phyloP scores from a whole-genome alignment of 495 filamentous ascomycete genomes.

The Xylaria flabelliformis region DNA sequence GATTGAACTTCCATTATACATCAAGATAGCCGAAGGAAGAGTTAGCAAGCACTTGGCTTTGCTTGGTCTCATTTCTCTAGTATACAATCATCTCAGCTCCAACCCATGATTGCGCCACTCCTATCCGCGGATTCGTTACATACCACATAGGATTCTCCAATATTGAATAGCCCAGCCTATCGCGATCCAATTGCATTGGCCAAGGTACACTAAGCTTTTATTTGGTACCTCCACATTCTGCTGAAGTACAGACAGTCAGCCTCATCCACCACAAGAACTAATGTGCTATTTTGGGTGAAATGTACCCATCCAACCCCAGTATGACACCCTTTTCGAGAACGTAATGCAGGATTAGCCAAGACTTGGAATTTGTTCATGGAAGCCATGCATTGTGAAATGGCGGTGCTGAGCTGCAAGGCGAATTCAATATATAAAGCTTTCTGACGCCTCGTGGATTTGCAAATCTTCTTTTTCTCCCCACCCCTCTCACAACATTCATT shows the following conservation, averaged over 20 bases:
- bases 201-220: constrained; percentile 22
- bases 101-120: neutral
- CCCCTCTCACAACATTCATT: constrained; percentile 21
- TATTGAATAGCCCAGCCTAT: neutral
- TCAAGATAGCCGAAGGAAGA: neutral
- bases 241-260: constrained; percentile 18
- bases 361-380: neutral
- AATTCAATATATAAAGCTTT: constrained; percentile 21
- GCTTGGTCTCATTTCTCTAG: constrained; percentile 12
- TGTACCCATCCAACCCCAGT: neutral
- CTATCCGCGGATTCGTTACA: neutral
- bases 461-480: neutral
- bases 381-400: neutral
- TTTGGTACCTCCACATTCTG: constrained; percentile 18
- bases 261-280: constrained; percentile 22
- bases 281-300: constrained; percentile 24
- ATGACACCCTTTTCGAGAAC: neutral
- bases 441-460: neutral
- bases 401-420: constrained; percentile 15
- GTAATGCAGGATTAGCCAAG: constrained; percentile 9
- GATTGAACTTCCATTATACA: neutral
- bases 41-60: constrained; percentile 5
- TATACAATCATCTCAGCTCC: constrained; percentile 16
- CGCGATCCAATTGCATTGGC: neutral
- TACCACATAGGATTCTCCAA: neutral